Evolutionary conservation across 78 protist genomes (phyloP), one percentile per base, ranked within the genome.

Genomic region (Cyanophora paradoxa): DNA sequence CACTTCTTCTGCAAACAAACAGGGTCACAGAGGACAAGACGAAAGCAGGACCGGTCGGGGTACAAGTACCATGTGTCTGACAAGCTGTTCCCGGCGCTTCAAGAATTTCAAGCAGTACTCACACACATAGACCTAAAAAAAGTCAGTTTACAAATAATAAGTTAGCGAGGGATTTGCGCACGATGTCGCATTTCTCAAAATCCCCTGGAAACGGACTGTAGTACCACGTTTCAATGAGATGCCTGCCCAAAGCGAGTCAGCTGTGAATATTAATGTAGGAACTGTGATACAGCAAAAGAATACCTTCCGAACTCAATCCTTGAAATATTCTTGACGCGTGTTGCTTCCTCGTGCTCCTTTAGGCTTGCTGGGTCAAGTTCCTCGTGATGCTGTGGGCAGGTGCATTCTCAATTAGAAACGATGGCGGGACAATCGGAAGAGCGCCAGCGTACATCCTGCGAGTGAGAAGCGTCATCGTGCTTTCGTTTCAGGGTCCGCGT

Each of bases 131-230:
- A 95, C 81, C 26, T 24, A n/a, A n/a, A n/a, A n/a, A n/a, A n/a
- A n/a, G n/a, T n/a, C n/a, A n/a, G n/a, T n/a, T n/a, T n/a, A n/a
- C n/a, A n/a, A n/a, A n/a, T n/a, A n/a, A n/a, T n/a, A n/a, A n/a
- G n/a, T n/a, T n/a, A n/a, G n/a, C n/a, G n/a, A n/a, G n/a, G n/a
- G n/a, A n/a, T n/a, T n/a, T n/a, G n/a, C n/a, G n/a, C 7, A 24
- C 82, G n/a, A n/a, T 73, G n/a, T 81, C 81, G 42, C 74, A 72
- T 14, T 76, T 63, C 39, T 82, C 65, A 72, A 81, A 86, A 48
- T 95, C 98, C 44, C 92, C 94, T 0, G 95, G 96, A 40, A 80
- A 95, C 0, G 98, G 98, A 0, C 91, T 70, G 54, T 88, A 93
- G 72, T 95, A 79, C 78, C 68, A n/a, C n/a, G n/a, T n/a, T n/a